These are phyloP conservation scores for Saitozyma sp. DNA, from an alignment of 768 basidiomycete species.

Conservation along the genomic window DNA sequence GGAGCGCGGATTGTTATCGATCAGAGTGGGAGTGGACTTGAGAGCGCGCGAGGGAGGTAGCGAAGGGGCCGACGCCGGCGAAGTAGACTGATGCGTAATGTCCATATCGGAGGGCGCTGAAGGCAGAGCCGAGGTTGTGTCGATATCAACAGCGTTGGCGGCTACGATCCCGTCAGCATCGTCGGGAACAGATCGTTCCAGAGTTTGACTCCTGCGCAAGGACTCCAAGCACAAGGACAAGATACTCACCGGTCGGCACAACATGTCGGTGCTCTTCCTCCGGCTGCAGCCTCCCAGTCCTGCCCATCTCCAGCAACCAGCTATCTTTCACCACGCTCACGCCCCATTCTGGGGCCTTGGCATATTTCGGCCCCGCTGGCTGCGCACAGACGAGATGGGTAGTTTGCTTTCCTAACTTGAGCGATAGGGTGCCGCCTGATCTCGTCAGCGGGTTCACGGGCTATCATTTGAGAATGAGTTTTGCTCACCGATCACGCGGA, in stretches of 20 bases:
- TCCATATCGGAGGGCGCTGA: too few relatives aligned
- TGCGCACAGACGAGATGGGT: conserved; percentile 81
- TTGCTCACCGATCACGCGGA: conserved; percentile 66
- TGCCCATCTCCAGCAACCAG: conserved; percentile 69
- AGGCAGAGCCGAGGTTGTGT: too few relatives aligned
- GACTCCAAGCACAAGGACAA: too few relatives aligned
- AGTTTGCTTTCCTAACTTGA: conserved; percentile 59
- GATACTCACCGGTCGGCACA: background rate
- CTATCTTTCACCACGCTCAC: conserved; percentile 68
- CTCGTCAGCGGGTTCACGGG: conserved; percentile 12
- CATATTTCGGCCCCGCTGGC: conserved; percentile 69
- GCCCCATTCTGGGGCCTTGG: conserved; percentile 76
- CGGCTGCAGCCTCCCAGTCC: conserved; percentile 54
- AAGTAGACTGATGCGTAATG: too few relatives aligned
- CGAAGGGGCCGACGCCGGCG: too few relatives aligned
- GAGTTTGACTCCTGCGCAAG: too few relatives aligned
- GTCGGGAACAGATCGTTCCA: too few relatives aligned
- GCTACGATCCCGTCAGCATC: too few relatives aligned
- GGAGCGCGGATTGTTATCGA: conserved; percentile 17
- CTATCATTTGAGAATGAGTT: background rate
- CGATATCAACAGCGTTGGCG: too few relatives aligned
- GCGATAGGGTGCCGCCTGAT: conserved; percentile 54
- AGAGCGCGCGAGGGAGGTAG: conserved; percentile 24
- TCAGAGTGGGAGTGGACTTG: conserved; percentile 38
- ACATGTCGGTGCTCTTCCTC: conserved; percentile 22